phyloP scores from a whole-genome alignment of 306 rosid genomes.

The Crotalaria pallida region DNA sequence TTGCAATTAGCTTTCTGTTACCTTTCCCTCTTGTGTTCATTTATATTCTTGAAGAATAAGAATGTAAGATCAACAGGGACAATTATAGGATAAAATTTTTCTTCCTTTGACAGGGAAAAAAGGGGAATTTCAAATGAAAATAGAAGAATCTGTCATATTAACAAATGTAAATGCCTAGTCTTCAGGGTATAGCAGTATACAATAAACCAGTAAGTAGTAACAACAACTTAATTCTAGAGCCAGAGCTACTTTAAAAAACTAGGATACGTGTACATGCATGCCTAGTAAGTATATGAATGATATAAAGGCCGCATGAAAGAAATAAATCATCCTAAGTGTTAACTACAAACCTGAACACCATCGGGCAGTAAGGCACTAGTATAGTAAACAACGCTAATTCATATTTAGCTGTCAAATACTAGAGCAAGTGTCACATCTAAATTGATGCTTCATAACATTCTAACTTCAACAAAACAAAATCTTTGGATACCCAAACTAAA shows the following conservation, averaged over 20 bases:
- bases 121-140: not conserved
- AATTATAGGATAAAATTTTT: not conserved
- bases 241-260: not conserved
- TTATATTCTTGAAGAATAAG: not conserved
- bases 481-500: too few species aligned
- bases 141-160: not conserved
- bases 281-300: conserved; percentile 13
- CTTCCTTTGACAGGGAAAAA: not conserved
- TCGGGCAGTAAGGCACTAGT: conserved; percentile 91
- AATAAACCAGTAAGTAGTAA: not conserved
- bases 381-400: too few species aligned
- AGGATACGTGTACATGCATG: not conserved
- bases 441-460: too few species aligned
- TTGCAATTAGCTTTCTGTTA: not conserved
- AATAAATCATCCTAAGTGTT: not conserved
- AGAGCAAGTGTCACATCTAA: too few species aligned
- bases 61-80: not conserved
- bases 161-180: not conserved
- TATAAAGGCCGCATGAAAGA: not conserved
- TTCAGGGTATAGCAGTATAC: too few species aligned
- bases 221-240: not conserved
- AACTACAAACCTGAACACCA: conserved; percentile 76
- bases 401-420: too few species aligned
- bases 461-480: too few species aligned
- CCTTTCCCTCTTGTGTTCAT: not conserved